Percentiles rank a stretch among this genome's conserved stretches.
These are phyloP conservation scores for Colletotrichum gigasporum DNA, from an alignment of 2,329 filamentous ascomycete species.

Conservation along the genomic window DNA sequence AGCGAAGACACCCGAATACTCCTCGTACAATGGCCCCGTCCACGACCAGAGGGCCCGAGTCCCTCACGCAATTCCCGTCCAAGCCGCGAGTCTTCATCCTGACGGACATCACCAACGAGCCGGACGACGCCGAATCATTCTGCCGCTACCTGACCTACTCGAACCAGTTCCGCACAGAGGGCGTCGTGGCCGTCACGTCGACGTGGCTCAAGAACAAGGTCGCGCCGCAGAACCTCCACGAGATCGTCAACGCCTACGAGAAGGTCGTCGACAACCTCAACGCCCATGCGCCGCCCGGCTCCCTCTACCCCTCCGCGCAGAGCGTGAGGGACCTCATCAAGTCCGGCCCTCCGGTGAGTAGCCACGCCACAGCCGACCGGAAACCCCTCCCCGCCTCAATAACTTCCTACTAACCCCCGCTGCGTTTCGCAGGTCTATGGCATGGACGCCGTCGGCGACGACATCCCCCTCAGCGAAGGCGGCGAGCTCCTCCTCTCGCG, in stretches of 20 bases:
- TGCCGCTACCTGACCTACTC: conserved; percentile 54
- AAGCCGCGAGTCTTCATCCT: conserved; percentile 51
- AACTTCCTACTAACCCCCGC: too few relatives aligned
- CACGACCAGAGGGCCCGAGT: background rate
- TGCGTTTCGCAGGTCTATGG: conserved; percentile 45
- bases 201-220: conserved; percentile 53
- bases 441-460: conserved; percentile 41
- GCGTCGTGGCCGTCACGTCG: conserved; percentile 55
- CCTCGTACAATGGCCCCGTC: background rate
- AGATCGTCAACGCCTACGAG: conserved; percentile 54
- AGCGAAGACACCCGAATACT: background rate
- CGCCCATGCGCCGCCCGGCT: conserved; percentile 53
- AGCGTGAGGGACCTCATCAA: conserved; percentile 46
- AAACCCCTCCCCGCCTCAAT: background rate
- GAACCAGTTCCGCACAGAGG: conserved; percentile 56
- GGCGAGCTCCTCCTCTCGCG: conserved; percentile 51
- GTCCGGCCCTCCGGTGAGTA: conserved; percentile 45
- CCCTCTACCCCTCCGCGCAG: conserved; percentile 50
- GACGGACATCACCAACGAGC: conserved; percentile 56
- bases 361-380: background rate
- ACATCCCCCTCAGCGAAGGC: conserved; percentile 47
- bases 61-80: conserved; percentile 14
- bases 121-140: conserved; percentile 55
- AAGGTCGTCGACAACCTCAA: conserved; percentile 57
- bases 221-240: conserved; percentile 52